Evolutionary conservation across 768 basidiomycete genomes (phyloP), one percentile per base, ranked within the genome.

Genomic region (Lentinula detonsa): DNA sequence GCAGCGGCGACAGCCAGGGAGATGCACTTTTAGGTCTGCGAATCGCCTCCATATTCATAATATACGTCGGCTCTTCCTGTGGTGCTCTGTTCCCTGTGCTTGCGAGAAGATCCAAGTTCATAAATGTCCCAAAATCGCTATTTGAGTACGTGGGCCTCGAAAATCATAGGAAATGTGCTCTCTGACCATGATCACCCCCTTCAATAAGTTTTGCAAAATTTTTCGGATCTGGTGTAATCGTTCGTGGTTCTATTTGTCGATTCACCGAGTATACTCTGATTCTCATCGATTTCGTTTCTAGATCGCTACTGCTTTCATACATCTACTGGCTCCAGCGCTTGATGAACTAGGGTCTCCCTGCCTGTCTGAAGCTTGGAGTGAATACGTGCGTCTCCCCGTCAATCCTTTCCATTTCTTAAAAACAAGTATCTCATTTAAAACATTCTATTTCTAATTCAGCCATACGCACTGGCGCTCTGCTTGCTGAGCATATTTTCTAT

Each of bases 241-340:
- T 91, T 60, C 66, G 87, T 76, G n/a, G 13, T 43, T 21, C 35
- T 10, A 11, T n/a, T 23, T 28, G 4, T 31, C 31, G 3, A 5
- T 43, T 5, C 16, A 6, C 39, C 35, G 18, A 28, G 13, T 4
- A 21, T 21, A 21, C 15, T 53, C 37, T 37, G 62, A 39, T 13
- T 8, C 9, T 39, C 28, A 39, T 16, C 51, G 62, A 69, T 46
- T 23, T 18, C 49, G 63, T 15, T 57, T 52, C 31, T 64, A 92
- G 90, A 88, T 97, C 61, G 93, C 93, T 1, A 96, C 94, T 9
- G 88, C 91, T 3, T 96, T 92, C 70, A 91, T 93, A 39, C 91
- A 94, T 71, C 80, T 96, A 0, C 77, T 96, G 5, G 74, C 82
- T 5, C 89, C 95, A 0, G 95, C 85, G 0, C 74, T 92, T 51